phyloP scores from a whole-genome alignment of 805 yeast genomes.

The Hermanozyma aechmeae region DNA sequence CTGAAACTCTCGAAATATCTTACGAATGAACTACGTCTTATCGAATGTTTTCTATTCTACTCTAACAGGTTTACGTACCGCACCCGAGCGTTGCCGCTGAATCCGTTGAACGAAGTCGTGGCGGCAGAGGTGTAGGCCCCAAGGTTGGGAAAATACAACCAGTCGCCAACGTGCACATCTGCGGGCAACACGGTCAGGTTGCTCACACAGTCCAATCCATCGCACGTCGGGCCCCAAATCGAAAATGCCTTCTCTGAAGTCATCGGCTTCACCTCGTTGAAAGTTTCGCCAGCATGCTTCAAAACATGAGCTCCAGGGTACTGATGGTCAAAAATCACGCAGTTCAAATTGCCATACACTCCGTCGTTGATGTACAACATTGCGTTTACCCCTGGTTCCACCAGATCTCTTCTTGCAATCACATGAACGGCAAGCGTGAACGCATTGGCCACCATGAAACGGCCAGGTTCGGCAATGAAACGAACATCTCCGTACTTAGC shows the following conservation, averaged over 20 bases:
- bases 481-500: slow-evolving; percentile 17
- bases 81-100: slow-evolving; percentile 50
- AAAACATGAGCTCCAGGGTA: slow-evolving; percentile 62
- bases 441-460: slow-evolving; percentile 78
- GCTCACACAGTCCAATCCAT: slow-evolving; percentile 82
- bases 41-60: no score
- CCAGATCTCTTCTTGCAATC: slow-evolving; percentile 64
- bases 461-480: slow-evolving; percentile 89
- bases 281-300: slow-evolving; percentile 12
- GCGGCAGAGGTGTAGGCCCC: slow-evolving; percentile 96
- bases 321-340: slow-evolving; percentile 89
- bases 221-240: slow-evolving; percentile 98
- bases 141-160: slow-evolving; percentile 74
- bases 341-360: slow-evolving; percentile 90
- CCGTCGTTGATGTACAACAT: slow-evolving; percentile 93
- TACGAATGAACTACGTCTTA: no score
- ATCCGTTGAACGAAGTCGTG: slow-evolving; percentile 89
- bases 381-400: slow-evolving; percentile 25
- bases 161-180: slow-evolving; percentile 75
- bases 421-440: slow-evolving; percentile 79
- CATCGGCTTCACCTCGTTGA: slow-evolving; percentile 7
- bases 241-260: slow-evolving; percentile 36
- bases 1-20: no score
- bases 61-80: slow-evolving; percentile 55
- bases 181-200: slow-evolving; percentile 42